Base-by-base conservation (phyloP, 441 rosid genomes). In the Gossypium lobatum region DNA sequence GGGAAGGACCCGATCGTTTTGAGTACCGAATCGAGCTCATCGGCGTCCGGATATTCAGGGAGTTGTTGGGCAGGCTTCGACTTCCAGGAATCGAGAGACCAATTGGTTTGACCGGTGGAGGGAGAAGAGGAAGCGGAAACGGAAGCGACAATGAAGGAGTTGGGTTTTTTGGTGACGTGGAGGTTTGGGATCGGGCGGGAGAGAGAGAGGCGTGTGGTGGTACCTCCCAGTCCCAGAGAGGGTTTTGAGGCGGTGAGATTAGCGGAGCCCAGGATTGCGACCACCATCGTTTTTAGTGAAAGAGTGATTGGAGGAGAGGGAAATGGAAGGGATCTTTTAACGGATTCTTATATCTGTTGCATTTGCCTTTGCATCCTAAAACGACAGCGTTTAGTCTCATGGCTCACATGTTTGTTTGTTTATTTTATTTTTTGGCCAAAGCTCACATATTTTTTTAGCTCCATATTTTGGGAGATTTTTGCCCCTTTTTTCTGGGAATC, bases 1-100 rank as follows among this genome's bases (percentile, higher is more conserved):
- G 96, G 96, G 80, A 89, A 91, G 17, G 80, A 79, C 7, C 52
- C 82, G 23, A 91, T 84, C 11, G 89, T 85, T 20, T 76, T 67
- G 2, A 91, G 82, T 17, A 89, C 93, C n/a, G 89, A 82, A 28
- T 85, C 87, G 1, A 88, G 85, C 64, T 85, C 96, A 0, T 60
- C 77, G 46, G 70, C 61, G 55, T 85, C 82, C 2, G 91, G 92
- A 65, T 88, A 91, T 13, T 87, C 86, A 17, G 92, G 94, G n/a
- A 84, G 89, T 64, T 87, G 96, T 13, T 78, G 79, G 1, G 94
- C 91, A 59, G 26, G 77, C 80, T 83, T 88, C 18, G 86, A 66
- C 80, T 77, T 87, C 92, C 92, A 89, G 74, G 88, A 84, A 76
- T 85, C 90, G 45, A 79, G 69, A 23, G 87, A 23, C 92, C 92